A percentile compares a stretch with the other conserved stretches of the same genome.
phyloP scores from a whole-genome alignment of 225 moss, liverwort and hornwort genomes.

The Straminergon stramineum region DNA sequence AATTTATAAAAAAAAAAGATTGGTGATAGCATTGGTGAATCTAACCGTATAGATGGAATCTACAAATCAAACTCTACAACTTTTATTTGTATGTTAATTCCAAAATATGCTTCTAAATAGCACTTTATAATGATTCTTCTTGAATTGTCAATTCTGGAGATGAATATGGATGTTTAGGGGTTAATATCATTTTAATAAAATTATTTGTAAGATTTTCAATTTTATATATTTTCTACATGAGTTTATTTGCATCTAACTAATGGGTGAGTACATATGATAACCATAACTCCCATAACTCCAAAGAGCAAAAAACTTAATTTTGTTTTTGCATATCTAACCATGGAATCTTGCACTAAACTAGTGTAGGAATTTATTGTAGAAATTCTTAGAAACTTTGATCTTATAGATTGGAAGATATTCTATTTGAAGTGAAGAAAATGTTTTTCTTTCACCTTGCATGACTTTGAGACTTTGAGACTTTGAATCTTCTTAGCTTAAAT shows the following conservation, averaged over 20 bases:
- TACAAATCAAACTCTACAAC: too few species aligned
- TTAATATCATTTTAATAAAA: not conserved
- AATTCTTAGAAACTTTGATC: not conserved
- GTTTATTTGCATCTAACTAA: not conserved
- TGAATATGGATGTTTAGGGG: too few species aligned
- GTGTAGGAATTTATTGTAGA: too few species aligned
- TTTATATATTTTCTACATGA: not conserved
- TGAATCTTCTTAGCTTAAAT: not conserved
- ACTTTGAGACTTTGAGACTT: not conserved
- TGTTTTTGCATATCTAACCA: not conserved
- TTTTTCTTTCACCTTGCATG: not conserved
- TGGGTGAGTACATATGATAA: not conserved
- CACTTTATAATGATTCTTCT: too few species aligned
- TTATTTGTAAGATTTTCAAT: not conserved
- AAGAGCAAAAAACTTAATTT: not conserved
- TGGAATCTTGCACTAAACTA: too few species aligned
- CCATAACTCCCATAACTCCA: not conserved
- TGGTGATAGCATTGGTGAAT: too few species aligned
- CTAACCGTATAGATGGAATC: too few species aligned
- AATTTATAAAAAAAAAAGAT: too few species aligned
- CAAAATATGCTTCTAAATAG: too few species aligned
- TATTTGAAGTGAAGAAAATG: not conserved
- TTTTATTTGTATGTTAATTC: too few species aligned
- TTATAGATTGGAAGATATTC: not conserved
- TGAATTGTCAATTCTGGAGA: too few species aligned